A percentile compares a stretch with the other conserved stretches of the same genome.
Conservation (phyloP, 164 flowering plant genomes). For the Umbellularia californica region DNA sequence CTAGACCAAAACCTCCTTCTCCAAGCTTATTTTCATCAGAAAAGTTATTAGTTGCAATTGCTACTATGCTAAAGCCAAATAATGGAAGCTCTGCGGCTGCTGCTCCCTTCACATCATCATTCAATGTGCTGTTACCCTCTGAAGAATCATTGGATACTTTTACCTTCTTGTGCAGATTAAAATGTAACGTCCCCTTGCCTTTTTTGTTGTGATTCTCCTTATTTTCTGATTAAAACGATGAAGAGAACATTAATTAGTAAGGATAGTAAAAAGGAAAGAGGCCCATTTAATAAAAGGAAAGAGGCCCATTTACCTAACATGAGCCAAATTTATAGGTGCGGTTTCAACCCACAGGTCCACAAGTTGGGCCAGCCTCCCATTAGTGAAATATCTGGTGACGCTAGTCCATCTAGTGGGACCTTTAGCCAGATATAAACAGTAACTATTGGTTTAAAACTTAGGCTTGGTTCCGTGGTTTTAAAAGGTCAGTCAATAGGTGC, state of each 20-base stretch:
- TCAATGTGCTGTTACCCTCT: not conserved
- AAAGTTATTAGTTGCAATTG: not conserved
- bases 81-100: not conserved
- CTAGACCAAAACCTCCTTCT: constrained; percentile 6
- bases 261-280: not conserved
- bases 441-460: too few species aligned
- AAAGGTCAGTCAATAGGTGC: too few species aligned
- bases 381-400: too few species aligned
- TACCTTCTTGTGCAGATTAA: not conserved
- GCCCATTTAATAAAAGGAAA: not conserved
- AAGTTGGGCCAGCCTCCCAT: too few species aligned
- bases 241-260: too few species aligned
- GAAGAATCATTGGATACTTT: not conserved
- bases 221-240: not conserved
- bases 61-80: not conserved
- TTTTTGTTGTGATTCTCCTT: not conserved
- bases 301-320: not conserved
- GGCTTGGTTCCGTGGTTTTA: too few species aligned
- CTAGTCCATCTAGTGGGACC: too few species aligned
- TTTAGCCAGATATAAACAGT: too few species aligned
- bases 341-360: too few species aligned
- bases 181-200: not conserved
- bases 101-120: too few species aligned
- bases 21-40: not conserved
- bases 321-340: too few species aligned